Percentiles rank a stretch among this genome's conserved stretches.
Conservation (phyloP, 768 basidiomycete genomes). For the Trametes sanguinea region DNA sequence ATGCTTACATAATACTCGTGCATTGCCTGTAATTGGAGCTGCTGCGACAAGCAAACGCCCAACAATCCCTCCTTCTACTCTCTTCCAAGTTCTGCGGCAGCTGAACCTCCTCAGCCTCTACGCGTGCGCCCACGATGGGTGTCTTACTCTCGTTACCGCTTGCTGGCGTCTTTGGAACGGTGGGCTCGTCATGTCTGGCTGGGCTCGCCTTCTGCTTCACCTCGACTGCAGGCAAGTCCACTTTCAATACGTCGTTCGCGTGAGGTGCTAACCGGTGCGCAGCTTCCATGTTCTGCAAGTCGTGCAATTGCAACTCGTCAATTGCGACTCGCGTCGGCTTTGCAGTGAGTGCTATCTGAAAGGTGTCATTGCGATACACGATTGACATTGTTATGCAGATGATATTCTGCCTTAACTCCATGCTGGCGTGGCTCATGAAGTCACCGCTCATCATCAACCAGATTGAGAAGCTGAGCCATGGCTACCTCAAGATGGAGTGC, state of each 20-base stretch:
- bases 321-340: constrained; percentile 97
- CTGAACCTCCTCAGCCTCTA: not conserved
- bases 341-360: constrained; percentile 55
- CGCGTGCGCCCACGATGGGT: constrained; percentile 54
- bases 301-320: constrained; percentile 98
- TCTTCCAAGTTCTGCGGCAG: too few relatives aligned
- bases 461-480: constrained; percentile 91
- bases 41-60: too few relatives aligned
- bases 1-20: too few relatives aligned
- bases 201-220: constrained; percentile 86
- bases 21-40: too few relatives aligned
- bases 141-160: constrained; percentile 72
- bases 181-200: constrained; percentile 83
- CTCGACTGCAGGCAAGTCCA: constrained; percentile 70
- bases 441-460: constrained; percentile 83
- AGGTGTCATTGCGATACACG: not conserved
- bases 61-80: too few relatives aligned
- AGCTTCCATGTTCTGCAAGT: constrained; percentile 97
- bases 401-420: constrained; percentile 93
- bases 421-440: constrained; percentile 96
- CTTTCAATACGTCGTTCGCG: not conserved
- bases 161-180: constrained; percentile 62
- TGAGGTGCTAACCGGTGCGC: constrained; percentile 11
- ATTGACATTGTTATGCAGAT: constrained; percentile 49
- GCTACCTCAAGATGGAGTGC: constrained; percentile 99